Evolutionary conservation across 495 filamentous ascomycete species (phyloP), one percentile per base, ranked within the genome.

Genomic region (Neurospora tetrasperma): DNA sequence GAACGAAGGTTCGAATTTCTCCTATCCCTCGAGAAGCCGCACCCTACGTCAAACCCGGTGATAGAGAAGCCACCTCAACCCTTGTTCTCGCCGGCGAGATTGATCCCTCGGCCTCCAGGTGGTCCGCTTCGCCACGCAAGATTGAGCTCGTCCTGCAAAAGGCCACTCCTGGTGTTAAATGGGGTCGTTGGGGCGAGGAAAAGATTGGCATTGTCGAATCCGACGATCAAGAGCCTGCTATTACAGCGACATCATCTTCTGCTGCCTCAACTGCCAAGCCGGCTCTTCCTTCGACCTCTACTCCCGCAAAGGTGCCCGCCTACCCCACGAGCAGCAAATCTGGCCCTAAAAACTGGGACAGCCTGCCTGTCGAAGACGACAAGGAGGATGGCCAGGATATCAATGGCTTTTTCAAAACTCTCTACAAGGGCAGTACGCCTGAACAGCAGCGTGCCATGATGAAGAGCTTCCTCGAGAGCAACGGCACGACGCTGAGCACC

Each of bases 401-500:
- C 4, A 92, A 96, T 74, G 80, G 78, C 3, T 99, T 98, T 83
- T 99, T 99, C 86, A 95, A 96, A 86, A 90, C 91, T 79, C 85
- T 99, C 0, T 98, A 96, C 81, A 90, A 91, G 74, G 85, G 85
- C 71, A 91, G 94, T 0, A 89, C 92, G 71, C 87, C 89, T 0
- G 94, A 99, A 74, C 93, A 93, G 43, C 89, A 88, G 76, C 87
- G 93, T 4, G 96, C 96, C 4, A 99, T 99, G 96, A 93, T 97
- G 88, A 99, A 99, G 88, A 97, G 93, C 80, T 98, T 92, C 77
- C 81, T 89, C 31, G 96, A 99, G 84, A 97, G 94, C 79, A 93
- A 95, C 75, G 96, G 96, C 1, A 99, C 96, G 0, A 89, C 93
- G 2, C 82, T 99, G 74, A 98, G 94, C 79, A 99, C 96, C 1